A percentile compares a stretch with the other conserved stretches of the same genome.
phyloP scores from a whole-genome alignment of 345 rosid genomes.

The Euclidium syriacum region DNA sequence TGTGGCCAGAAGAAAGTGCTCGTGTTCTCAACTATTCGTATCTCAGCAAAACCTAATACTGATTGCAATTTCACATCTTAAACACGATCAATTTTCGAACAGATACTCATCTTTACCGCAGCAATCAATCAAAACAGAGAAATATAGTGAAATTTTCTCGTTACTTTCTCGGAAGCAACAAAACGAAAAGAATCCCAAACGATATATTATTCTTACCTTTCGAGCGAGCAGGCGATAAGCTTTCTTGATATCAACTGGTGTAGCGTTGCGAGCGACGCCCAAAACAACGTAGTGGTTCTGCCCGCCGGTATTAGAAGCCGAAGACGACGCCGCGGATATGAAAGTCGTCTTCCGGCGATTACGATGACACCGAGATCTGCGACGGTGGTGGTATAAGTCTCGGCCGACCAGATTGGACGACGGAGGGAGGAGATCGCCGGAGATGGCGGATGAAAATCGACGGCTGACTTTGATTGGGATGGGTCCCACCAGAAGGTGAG shows the following conservation, averaged over 20 bases:
- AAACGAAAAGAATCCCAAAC: background rate
- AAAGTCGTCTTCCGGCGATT: slow-evolving; percentile 26
- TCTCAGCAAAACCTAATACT: background rate
- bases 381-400: slow-evolving; percentile 23
- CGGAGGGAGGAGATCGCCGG: slow-evolving; percentile 18
- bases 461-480: slow-evolving; percentile 40
- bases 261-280: slow-evolving; percentile 54
- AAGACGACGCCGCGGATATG: slow-evolving; percentile 26
- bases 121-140: background rate
- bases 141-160: background rate
- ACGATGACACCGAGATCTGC: slow-evolving; percentile 28
- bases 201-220: slow-evolving; percentile 56
- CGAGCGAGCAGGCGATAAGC: slow-evolving; percentile 91
- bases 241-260: slow-evolving; percentile 59
- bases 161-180: background rate
- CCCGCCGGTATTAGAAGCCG: slow-evolving; percentile 37
- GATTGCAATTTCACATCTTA: background rate
- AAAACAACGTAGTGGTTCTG: slow-evolving; percentile 68
- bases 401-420: background rate
- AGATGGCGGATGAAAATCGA: slow-evolving; percentile 26
- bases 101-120: background rate
- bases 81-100: background rate
- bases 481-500: slow-evolving; percentile 71
- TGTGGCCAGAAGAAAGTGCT: background rate
- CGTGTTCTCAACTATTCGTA: background rate